These are phyloP conservation scores for Lotus japonicus DNA, from an alignment of 306 rosid genomes.

Conservation along the genomic window DNA sequence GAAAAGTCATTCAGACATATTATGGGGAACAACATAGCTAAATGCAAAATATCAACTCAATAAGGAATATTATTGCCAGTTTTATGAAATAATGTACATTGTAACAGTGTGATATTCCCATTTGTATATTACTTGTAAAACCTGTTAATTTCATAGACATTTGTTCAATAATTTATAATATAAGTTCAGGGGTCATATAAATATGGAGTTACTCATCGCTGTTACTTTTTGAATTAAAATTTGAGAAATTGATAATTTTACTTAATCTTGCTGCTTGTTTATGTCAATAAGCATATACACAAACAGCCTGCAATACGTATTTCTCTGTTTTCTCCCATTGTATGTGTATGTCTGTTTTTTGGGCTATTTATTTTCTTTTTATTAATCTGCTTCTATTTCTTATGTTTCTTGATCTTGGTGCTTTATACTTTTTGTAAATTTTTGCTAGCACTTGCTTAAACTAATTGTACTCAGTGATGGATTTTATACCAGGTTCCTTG, in stretches of 20 bases:
- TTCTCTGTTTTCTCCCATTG: background rate
- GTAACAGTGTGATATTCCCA: background rate
- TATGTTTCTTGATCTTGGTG: slow-evolving; percentile 2
- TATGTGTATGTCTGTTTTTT: background rate
- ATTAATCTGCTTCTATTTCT: background rate
- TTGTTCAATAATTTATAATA: background rate
- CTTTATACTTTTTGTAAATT: slow-evolving; percentile 2
- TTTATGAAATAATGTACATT: background rate
- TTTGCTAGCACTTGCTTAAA: slow-evolving; percentile 2
- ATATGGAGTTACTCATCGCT: background rate
- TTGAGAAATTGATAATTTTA: slow-evolving; percentile 1
- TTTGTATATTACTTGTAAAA: background rate
- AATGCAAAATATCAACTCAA: slow-evolving; percentile 9
- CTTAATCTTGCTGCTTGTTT: background rate
- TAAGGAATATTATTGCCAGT: background rate
- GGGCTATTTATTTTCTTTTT: background rate
- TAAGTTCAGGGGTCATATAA: background rate
- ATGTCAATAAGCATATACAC: too few relatives aligned
- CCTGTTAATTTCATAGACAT: background rate
- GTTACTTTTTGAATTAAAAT: slow-evolving; percentile 10
- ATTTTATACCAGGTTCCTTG: slow-evolving; percentile 74
- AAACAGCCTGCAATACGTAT: background rate
- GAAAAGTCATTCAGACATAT: background rate
- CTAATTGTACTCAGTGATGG: slow-evolving; percentile 22
- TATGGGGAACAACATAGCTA: background rate